These are phyloP conservation scores for Ostreobium quekettii DNA, from an alignment of 139 green algal species.

Conservation along the genomic window DNA sequence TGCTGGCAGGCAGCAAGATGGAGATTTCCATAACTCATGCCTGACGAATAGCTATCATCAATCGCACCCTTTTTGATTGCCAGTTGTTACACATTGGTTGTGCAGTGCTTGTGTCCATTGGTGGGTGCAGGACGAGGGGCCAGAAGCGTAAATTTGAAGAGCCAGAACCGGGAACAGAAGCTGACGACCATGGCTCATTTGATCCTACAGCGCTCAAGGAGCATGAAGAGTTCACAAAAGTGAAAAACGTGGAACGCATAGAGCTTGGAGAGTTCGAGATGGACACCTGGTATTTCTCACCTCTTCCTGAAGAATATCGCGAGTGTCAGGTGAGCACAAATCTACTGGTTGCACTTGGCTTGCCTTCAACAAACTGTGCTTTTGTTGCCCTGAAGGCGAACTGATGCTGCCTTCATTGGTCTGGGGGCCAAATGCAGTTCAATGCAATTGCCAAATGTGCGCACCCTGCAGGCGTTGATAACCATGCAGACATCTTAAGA, in stretches of 20 bases:
- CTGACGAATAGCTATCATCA: background rate
- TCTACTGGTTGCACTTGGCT: too few relatives aligned
- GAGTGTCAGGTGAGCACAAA: slow-evolving; percentile 70
- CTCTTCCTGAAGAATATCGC: slow-evolving; percentile 84
- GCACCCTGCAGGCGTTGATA: too few relatives aligned
- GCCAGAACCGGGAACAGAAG: slow-evolving; percentile 49
- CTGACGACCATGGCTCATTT: slow-evolving; percentile 82
- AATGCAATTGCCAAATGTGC: too few relatives aligned
- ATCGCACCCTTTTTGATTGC: background rate
- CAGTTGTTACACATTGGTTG: background rate
- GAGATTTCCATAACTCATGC: background rate
- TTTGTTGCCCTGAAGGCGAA: too few relatives aligned
- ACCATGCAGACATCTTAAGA: too few relatives aligned
- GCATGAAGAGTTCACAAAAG: slow-evolving; percentile 99
- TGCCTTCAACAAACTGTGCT: too few relatives aligned
- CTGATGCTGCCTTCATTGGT: too few relatives aligned
- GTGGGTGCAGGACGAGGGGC: slow-evolving; percentile 23
- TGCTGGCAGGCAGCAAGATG: background rate
- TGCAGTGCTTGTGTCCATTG: background rate
- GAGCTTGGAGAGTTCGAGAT: slow-evolving; percentile 90
- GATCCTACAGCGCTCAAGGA: slow-evolving; percentile 76
- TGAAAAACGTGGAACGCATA: slow-evolving; percentile 93
- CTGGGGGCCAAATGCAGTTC: too few relatives aligned
- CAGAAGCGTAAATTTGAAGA: slow-evolving; percentile 31
- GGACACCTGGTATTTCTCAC: slow-evolving; percentile 99